Evolutionary conservation across 2,329 filamentous ascomycete species (phyloP).

Genomic region (Epichloe brachyelytri): DNA sequence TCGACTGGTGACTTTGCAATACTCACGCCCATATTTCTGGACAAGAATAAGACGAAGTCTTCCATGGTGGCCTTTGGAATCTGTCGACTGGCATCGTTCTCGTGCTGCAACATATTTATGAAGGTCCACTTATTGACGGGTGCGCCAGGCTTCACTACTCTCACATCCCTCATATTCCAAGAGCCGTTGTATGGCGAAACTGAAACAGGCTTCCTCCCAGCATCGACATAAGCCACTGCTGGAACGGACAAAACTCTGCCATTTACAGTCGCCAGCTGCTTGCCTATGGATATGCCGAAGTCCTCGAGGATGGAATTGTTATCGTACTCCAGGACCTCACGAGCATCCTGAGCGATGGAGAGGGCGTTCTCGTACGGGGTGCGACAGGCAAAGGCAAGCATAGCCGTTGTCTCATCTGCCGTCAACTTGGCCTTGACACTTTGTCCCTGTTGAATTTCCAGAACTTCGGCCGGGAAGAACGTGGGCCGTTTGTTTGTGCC

Average conservation of each 20-base stretch:
- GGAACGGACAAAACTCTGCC: conserved; percentile 57
- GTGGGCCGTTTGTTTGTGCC: conserved; percentile 42
- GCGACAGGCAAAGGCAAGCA: conserved; percentile 63
- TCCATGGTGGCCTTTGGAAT: conserved; percentile 13
- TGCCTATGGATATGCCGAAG: conserved; percentile 52
- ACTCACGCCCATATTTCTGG: conserved; percentile 23
- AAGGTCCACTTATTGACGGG: conserved; percentile 37
- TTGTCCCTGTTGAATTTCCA: conserved; percentile 52
- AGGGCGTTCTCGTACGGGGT: conserved; percentile 51
- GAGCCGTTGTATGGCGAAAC: conserved; percentile 35
- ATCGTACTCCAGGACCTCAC: conserved; percentile 44
- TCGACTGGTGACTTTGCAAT: conserved; percentile 16
- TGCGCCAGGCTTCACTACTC: conserved; percentile 38
- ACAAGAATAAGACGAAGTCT: conserved; percentile 26
- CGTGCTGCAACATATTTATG: conserved; percentile 23
- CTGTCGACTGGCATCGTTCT: neutral
- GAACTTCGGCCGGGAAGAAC: conserved; percentile 56
- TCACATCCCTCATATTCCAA: conserved; percentile 55
- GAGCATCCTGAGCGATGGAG: conserved; percentile 48
- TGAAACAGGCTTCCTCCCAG: conserved; percentile 9
- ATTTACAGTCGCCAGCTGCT: conserved; percentile 54
- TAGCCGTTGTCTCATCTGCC: conserved; percentile 46
- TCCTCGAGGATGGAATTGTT: conserved; percentile 27
- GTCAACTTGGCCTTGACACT: conserved; percentile 45
- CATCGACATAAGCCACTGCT: conserved; percentile 40